phyloP scores from a whole-genome alignment of 768 basidiomycete genomes.

The Termitomyces sp. region DNA sequence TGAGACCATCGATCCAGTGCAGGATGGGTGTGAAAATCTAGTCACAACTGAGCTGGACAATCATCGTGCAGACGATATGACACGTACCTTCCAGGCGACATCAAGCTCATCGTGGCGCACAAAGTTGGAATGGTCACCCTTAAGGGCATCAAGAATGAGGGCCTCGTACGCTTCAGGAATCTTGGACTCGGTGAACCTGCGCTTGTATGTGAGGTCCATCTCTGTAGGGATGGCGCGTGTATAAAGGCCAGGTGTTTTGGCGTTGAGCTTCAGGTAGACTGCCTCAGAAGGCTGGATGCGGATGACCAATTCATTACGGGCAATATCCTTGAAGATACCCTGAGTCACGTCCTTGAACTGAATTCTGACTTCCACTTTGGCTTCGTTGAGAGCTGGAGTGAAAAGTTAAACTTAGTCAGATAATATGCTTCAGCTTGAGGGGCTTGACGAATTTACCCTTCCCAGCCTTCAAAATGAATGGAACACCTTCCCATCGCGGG shows the following conservation, averaged over 20 bases:
- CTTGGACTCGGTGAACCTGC: slow-evolving; percentile 82
- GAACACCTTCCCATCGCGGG: slow-evolving; percentile 97
- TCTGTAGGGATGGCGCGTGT: slow-evolving; percentile 92
- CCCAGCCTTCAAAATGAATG: slow-evolving; percentile 96
- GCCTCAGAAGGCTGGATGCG: slow-evolving; percentile 96
- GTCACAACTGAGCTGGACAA: not conserved
- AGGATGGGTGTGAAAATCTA: slow-evolving; percentile 93
- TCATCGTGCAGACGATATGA: not conserved
- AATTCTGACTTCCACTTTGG: slow-evolving; percentile 96
- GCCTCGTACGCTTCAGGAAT: slow-evolving; percentile 98
- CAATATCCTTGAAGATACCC: slow-evolving; percentile 95
- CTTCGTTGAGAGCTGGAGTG: slow-evolving; percentile 83
- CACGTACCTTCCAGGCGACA: slow-evolving; percentile 89
- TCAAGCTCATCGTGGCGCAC: slow-evolving; percentile 97
- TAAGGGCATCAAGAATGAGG: slow-evolving; percentile 91
- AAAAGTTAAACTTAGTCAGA: slow-evolving; percentile 10
- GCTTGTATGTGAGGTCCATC: slow-evolving; percentile 98
- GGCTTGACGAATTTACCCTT: slow-evolving; percentile 59
- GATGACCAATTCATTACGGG: slow-evolving; percentile 95
- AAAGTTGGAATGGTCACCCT: slow-evolving; percentile 99
- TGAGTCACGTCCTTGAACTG: slow-evolving; percentile 97
- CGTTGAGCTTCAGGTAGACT: slow-evolving; percentile 94
- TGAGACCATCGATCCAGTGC: slow-evolving; percentile 90
- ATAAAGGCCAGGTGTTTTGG: slow-evolving; percentile 87
- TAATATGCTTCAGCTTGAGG: not conserved